Evolutionary conservation across 805 yeast genomes (phyloP), one percentile per base, ranked within the genome.

Genomic region (Saccharomyces eubayanus): DNA sequence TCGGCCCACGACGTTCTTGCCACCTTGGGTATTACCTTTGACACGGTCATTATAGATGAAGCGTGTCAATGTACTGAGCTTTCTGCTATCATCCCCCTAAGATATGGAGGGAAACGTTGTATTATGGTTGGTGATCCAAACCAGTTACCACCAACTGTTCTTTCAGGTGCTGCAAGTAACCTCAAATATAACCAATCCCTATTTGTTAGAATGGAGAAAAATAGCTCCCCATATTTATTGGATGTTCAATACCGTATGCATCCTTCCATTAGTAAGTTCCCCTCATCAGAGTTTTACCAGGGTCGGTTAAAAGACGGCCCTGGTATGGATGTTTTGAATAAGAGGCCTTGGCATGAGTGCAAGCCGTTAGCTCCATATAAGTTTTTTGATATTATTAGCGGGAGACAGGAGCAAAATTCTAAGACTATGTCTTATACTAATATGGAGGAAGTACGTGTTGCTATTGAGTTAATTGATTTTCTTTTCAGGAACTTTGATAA

Each of bases 111-210:
- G 62, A 83, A 78, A 55, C 82, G 83, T 53, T 92, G 98, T 72
- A 85, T 94, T 49, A 87, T 94, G 96, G 99, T 94, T 48, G 99
- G 99, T 68, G 99, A 94, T 73, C 98, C 98, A 1, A 91, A 94
- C 67, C 99, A 94, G 72, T 77, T 94, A 57, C 99, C 99, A 0
- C 99, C 99, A 0, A 92, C 99, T 0, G 98, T 92, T 10, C 72
- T 94, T 20, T 92, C 97, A 0, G 90, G 87, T 61, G 85, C 82
- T 12, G 98, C 99, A 1, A 85, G 95, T 1, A 74, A 80, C 4
- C 80, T 76, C 61, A 81, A 82, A 46, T 94, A 94, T 65, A 96
- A 92, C 58, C 96, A 92, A 69, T 87, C 96, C 65, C 74, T 94
- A 64, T 94, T 94, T 69, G 98, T 92, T 46, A 78, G 99, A 57